Base-by-base conservation (phyloP, 805 yeast genomes). In the Candida railenensis region DNA sequence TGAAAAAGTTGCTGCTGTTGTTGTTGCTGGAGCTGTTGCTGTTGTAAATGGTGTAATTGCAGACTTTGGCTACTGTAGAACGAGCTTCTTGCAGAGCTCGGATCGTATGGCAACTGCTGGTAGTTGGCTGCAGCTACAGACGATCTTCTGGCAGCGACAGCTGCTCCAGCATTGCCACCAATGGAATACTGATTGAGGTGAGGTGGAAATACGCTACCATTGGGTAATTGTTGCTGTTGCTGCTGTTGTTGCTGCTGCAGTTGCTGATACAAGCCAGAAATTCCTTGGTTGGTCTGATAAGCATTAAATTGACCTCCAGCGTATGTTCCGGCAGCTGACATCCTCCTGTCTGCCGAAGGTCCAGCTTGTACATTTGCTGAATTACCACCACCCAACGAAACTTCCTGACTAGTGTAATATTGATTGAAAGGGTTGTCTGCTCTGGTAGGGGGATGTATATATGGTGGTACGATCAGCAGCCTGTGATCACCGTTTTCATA, bases 381-480 rank as follows among this genome's bases (percentile, higher is more conserved):
- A 14, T 11, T n/a, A 4, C 18, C 22, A 30, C 28, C 38, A 12
- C 54, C 59, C 42, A 67, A 53, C 21, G 53, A 44, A 14, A 67
- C 74, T 43, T 69, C 75, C 49, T 69, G 73, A 46, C 56, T 62
- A 21, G 69, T 62, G 53, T 67, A 70, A 57, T 71, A 69, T 37
- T 67, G 75, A 46, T 67, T 64, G 58, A 73, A 73, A 3, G 77
- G 77, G 49, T 73, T 73, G 45, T 69, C 76, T 2, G 70, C 75
- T 37, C 77, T 59, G 0, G 74, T 65, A 12, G 77, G 77, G 9
- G 77, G 77, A 38, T 66, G 66, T n/a, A 69, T 58, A 46, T 54
- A 66, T 4, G 68, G 65, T 4, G 64, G 61, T 2, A 52, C 53
- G 22, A 53, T 53, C 22, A 47, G 45, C 15, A 4, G 25, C 36